Evolutionary conservation across 345 rosid species (phyloP), one percentile per base, ranked within the genome.

Genomic region (Populus euphratica): DNA sequence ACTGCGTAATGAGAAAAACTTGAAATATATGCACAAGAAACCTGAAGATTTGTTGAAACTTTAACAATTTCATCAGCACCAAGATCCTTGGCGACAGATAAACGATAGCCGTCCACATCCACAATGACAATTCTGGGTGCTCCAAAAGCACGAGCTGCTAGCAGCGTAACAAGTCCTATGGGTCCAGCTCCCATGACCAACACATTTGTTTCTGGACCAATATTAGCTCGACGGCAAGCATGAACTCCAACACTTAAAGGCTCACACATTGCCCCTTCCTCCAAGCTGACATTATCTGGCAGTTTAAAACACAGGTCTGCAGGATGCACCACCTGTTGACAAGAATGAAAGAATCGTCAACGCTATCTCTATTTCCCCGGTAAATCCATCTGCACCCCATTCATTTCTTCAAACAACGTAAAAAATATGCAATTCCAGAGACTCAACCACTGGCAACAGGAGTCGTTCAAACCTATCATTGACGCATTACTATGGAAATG

Each of bases 221-320:
- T 78, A 71, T 84, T 77, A 44, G 99, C 99, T 63, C 94, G 87
- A 27, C 94, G 92, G 78, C 99, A 96, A 65, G 99, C 97, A 64
- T 96, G 96, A 18, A 96, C 97, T 52, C 98, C 97, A 44, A 92
- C 94, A 78, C 98, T 96, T 38, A 93, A 83, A 50, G 97, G 98
- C 78, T 96, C 99, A 73, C 99, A 93, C 98, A 96, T 92, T 69
- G 97, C 95, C 75, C 97, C 97, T 88, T 93, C 99, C 82, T 96
- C 98, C 82, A 96, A 81, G 87, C 92, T 93, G 72, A 93, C 94
- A 74, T 90, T 90, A 14, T 93, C 95, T 1, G 99, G 98, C 72
- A 96, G 85, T 79, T 93, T 96, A 76, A 92, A 93, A 77, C 98
- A 96, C 5, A 92, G 84, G 69, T 90, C 87, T 25, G 98, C 96